phyloP scores from a whole-genome alignment of 371 early-diverging fungal genomes.

The Encephalitozoon intestinalis region DNA sequence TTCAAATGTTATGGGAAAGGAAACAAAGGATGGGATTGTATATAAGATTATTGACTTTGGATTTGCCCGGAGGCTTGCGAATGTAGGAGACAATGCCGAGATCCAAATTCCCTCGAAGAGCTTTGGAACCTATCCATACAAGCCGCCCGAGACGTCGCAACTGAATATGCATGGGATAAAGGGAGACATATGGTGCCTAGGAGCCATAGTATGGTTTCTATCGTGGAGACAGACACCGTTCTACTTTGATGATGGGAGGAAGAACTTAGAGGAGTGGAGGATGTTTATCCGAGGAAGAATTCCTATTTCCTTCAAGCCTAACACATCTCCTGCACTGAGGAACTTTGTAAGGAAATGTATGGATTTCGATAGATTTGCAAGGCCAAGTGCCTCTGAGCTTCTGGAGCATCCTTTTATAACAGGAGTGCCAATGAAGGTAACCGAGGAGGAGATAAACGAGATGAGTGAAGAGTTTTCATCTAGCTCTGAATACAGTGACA shows the following conservation, averaged over 20 bases:
- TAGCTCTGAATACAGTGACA: background rate
- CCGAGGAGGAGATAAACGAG: background rate
- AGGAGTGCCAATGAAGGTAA: background rate
- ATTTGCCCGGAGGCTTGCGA: constrained; percentile 41
- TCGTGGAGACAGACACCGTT: constrained; percentile 46
- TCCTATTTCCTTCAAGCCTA: constrained; percentile 34
- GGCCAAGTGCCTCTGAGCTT: constrained; percentile 55
- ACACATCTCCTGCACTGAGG: constrained; percentile 43
- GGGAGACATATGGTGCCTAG: constrained; percentile 61
- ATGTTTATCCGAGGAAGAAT: constrained; percentile 50
- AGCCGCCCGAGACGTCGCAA: constrained; percentile 60
- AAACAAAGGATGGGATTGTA: constrained; percentile 15
- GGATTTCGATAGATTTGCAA: constrained; percentile 38
- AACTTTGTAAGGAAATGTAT: constrained; percentile 57
- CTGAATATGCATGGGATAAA: constrained; percentile 56
- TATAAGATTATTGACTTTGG: constrained; percentile 62
- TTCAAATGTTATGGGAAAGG: constrained; percentile 61
- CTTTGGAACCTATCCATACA: constrained; percentile 62
- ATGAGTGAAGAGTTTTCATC: constrained; percentile 8
- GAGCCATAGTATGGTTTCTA: constrained; percentile 55
- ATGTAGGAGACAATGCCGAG: constrained; percentile 4
- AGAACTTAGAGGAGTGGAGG: constrained; percentile 41
- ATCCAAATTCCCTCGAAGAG: constrained; percentile 50
- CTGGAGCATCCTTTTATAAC: constrained; percentile 57
- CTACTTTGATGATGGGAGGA: constrained; percentile 43